Evolutionary conservation across 345 rosid species (phyloP).

Genomic region (Zanthoxylum bungeanum): DNA sequence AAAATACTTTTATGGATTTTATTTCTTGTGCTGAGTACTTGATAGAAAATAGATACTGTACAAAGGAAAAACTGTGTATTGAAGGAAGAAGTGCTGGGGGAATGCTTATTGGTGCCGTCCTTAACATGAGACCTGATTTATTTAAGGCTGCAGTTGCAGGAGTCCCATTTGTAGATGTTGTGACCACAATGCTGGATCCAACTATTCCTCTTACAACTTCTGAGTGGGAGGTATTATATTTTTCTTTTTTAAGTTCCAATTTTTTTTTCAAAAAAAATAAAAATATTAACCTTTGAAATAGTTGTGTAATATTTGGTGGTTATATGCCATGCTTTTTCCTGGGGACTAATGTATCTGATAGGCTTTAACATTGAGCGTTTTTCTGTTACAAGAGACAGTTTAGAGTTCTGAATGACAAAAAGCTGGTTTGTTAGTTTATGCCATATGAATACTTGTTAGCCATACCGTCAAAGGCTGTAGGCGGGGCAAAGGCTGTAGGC

Average conservation of each 20-base stretch:
- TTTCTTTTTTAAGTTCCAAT: neutral
- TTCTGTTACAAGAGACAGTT: neutral
- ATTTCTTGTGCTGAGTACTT: conserved; percentile 77
- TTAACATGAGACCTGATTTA: conserved; percentile 95
- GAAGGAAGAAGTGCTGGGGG: conserved; percentile 99
- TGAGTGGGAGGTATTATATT: conserved; percentile 84
- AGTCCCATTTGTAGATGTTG: conserved; percentile 91
- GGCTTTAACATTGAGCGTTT: neutral
- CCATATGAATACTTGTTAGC: too few species aligned
- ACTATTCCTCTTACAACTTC: conserved; percentile 91
- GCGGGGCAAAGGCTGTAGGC: too few species aligned
- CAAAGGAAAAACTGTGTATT: conserved; percentile 79
- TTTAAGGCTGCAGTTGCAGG: conserved; percentile 89
- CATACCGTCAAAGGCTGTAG: too few species aligned
- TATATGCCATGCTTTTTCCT: neutral
- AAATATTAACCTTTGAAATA: neutral
- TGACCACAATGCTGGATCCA: conserved; percentile 98
- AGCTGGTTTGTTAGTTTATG: neutral
- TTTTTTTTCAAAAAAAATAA: neutral
- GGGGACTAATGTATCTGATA: conserved; percentile 1
- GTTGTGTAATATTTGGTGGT: neutral
- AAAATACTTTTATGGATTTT: conserved; percentile 88
- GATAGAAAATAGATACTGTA: conserved; percentile 58
- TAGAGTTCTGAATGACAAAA: neutral
- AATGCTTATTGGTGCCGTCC: conserved; percentile 86